Conservation (phyloP, 2,329 filamentous ascomycete genomes). For the Neurospora sp. region DNA sequence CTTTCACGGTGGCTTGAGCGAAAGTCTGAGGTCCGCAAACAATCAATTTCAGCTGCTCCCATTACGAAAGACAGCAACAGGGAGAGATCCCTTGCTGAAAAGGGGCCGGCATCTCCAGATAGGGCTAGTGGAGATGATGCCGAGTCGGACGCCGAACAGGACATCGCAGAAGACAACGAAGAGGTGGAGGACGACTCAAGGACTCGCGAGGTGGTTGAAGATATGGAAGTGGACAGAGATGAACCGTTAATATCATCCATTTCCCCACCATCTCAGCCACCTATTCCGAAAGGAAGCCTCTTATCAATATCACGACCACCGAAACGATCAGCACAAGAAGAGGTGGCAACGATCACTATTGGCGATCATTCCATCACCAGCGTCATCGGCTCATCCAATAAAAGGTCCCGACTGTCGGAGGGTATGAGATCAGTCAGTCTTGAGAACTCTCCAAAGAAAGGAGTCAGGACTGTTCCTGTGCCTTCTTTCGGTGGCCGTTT, state of each 20-base stretch:
- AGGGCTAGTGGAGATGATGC: background rate
- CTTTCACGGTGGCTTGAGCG: conserved; percentile 36
- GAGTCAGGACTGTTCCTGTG: conserved; percentile 18
- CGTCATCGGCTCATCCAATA: conserved; percentile 48
- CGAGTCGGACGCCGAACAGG: background rate
- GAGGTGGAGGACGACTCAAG: background rate
- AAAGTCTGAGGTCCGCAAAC: conserved; percentile 21
- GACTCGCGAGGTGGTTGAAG: conserved; percentile 3
- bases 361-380: conserved; percentile 58
- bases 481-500: conserved; percentile 35
- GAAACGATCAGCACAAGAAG: conserved; percentile 45
- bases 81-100: background rate
- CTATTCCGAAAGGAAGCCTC: conserved; percentile 17
- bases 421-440: background rate
- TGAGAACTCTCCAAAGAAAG: conserved; percentile 2
- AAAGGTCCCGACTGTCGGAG: conserved; percentile 25
- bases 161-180: conserved; percentile 2
- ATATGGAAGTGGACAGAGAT: conserved; percentile 6
- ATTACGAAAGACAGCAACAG: background rate
- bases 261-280: conserved; percentile 22
- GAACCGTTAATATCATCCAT: conserved; percentile 15
- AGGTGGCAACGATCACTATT: conserved; percentile 66
- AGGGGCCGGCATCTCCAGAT: background rate
- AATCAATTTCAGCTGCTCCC: background rate
- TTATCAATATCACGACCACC: conserved; percentile 22